Conservation (phyloP, 2,329 filamentous ascomycete species). For the Botrytis squamosa region DNA sequence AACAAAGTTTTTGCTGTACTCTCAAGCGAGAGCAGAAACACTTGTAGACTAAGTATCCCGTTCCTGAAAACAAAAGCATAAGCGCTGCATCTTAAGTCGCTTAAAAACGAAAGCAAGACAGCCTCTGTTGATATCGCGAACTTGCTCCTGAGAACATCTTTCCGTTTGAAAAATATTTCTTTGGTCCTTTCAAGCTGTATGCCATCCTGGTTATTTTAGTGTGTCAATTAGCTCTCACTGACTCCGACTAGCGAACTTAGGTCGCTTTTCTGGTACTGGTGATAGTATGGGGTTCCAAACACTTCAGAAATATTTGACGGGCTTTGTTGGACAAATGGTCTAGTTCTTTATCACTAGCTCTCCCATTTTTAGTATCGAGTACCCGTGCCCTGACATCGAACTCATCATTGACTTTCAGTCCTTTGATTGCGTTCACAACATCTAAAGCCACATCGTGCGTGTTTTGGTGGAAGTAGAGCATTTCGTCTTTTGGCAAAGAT, state of each 20-base stretch:
- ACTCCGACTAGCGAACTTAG: background rate
- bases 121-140: background rate
- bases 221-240: background rate
- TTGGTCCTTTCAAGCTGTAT: no score
- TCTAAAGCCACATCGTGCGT: background rate
- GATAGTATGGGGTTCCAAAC: background rate
- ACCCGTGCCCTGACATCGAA: background rate
- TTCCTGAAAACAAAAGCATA: background rate
- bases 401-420: background rate
- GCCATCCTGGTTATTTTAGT: no score
- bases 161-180: background rate
- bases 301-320: background rate
- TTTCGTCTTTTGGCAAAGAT: background rate
- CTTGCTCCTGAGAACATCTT: no score
- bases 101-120: background rate
- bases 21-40: background rate
- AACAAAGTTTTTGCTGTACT: background rate
- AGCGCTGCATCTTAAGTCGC: background rate
- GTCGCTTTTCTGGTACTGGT: background rate
- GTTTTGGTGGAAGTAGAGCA: background rate
- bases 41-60: background rate
- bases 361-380: background rate
- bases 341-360: background rate
- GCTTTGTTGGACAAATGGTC: background rate
- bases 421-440: background rate